These are phyloP conservation scores for Candida frijolesensis DNA, from an alignment of 1,139 yeast genomes.

Conservation along the genomic window DNA sequence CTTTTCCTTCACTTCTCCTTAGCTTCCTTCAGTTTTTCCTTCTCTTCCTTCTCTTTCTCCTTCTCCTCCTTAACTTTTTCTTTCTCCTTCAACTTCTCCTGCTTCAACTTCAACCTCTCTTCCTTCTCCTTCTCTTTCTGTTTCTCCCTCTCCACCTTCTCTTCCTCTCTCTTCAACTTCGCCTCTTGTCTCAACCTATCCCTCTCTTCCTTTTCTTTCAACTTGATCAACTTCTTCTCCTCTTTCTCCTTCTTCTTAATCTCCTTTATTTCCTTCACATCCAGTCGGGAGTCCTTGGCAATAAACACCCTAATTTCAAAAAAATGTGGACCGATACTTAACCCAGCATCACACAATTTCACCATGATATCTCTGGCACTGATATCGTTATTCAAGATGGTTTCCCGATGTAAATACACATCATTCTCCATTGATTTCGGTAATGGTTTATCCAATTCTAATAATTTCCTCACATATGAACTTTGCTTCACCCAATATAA, in stretches of 20 bases:
- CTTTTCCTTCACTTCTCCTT: conserved; percentile 15
- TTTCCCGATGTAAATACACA: conserved; percentile 29
- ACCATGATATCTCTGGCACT: conserved; percentile 87
- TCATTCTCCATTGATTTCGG: conserved; percentile 29
- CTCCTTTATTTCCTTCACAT: conserved; percentile 34
- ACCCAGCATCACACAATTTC: conserved; percentile 73
- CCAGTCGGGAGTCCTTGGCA: conserved; percentile 69
- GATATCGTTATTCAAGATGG: conserved; percentile 48
- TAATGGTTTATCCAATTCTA: conserved; percentile 36
- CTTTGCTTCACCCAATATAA: conserved; percentile 76
- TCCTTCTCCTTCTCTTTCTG: conserved; percentile 17
- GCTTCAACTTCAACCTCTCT: conserved; percentile 9
- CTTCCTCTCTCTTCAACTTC: conserved; percentile 26
- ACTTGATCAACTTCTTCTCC: conserved; percentile 18
- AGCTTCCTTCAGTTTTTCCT: conserved; percentile 11
- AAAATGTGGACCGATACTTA: conserved; percentile 80
- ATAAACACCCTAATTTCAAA: conserved; percentile 79
- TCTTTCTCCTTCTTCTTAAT: conserved; percentile 30
- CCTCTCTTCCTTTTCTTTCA: conserved; percentile 11
- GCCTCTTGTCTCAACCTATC: conserved; percentile 10
- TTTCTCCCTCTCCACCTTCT: conserved; percentile 27
- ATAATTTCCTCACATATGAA: conserved; percentile 45
- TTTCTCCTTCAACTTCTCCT: conserved; percentile 10
- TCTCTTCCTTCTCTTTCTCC: conserved; percentile 6
- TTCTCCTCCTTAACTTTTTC: conserved; percentile 12